These are phyloP conservation scores for Epichloe hybrida DNA, from an alignment of 2,329 filamentous ascomycete species.

Conservation along the genomic window DNA sequence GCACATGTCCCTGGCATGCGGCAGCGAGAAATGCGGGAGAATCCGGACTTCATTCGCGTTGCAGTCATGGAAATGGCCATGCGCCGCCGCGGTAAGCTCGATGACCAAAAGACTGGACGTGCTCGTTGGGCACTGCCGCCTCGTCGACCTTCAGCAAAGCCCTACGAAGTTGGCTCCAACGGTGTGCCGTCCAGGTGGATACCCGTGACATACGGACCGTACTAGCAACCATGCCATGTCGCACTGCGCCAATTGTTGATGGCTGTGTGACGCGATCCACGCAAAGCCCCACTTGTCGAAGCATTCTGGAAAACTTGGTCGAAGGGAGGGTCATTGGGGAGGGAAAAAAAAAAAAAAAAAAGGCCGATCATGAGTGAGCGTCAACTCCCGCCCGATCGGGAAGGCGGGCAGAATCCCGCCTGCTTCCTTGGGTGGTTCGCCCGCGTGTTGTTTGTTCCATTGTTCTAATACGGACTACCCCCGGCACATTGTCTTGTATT, in stretches of 20 bases:
- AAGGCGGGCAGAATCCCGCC: neutral
- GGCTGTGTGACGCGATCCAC: neutral
- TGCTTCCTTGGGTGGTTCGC: neutral
- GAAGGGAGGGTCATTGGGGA: neutral
- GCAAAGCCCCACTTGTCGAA: neutral
- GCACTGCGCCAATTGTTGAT: neutral
- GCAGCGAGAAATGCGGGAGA: slow-evolving; percentile 56
- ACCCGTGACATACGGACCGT: slow-evolving; percentile 14
- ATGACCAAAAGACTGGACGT: slow-evolving; percentile 50
- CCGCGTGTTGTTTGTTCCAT: too few relatives aligned
- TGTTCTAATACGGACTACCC: too few relatives aligned
- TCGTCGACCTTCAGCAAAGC: slow-evolving; percentile 38
- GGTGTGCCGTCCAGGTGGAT: slow-evolving; percentile 49
- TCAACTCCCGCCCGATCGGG: neutral
- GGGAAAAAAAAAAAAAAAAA: neutral
- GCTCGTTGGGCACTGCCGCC: slow-evolving; percentile 57
- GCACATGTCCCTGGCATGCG: slow-evolving; percentile 32
- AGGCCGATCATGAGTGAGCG: neutral
- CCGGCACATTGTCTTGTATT: too few relatives aligned
- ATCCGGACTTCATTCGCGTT: slow-evolving; percentile 56
- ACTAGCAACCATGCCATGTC: slow-evolving; percentile 7
- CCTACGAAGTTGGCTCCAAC: slow-evolving; percentile 42
- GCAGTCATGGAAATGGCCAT: slow-evolving; percentile 62
- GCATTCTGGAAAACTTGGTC: slow-evolving; percentile 1
- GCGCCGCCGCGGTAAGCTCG: slow-evolving; percentile 52